Evolutionary conservation across 2,329 filamentous ascomycete genomes (phyloP).

Genomic region (Gremmenia infestans): DNA sequence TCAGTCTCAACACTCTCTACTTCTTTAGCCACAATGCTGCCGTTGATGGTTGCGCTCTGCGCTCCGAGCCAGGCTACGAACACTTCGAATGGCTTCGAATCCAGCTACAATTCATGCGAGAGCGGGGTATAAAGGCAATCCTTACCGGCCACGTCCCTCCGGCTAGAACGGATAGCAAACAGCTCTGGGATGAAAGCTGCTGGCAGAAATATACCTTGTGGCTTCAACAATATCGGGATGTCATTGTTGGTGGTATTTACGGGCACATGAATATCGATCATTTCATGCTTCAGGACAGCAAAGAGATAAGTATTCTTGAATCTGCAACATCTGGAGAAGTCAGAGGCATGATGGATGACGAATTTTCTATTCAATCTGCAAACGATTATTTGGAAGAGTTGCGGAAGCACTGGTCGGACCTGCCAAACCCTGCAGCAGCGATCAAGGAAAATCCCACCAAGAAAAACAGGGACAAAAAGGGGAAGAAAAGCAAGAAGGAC

Average conservation of each 20-base stretch:
- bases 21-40: slow-evolving; percentile 91
- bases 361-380: slow-evolving; percentile 62
- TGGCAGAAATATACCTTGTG: slow-evolving; percentile 97
- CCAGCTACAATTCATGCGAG: slow-evolving; percentile 77
- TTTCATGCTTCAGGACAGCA: slow-evolving; percentile 84
- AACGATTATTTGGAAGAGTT: slow-evolving; percentile 75
- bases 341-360: slow-evolving; percentile 42
- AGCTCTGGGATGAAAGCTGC: slow-evolving; percentile 91
- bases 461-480: slow-evolving; percentile 43
- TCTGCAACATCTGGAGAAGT: slow-evolving; percentile 20
- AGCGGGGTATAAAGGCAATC: slow-evolving; percentile 87
- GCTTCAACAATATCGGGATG: slow-evolving; percentile 85
- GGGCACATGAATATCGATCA: slow-evolving; percentile 99
- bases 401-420: slow-evolving; percentile 67
- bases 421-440: slow-evolving; percentile 48
- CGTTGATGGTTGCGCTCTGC: slow-evolving; percentile 80
- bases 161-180: slow-evolving; percentile 77
- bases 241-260: slow-evolving; percentile 73
- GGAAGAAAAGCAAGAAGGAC: slow-evolving; percentile 47
- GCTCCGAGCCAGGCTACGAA: slow-evolving; percentile 81
- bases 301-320: slow-evolving; percentile 61
- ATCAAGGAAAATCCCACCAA: slow-evolving; percentile 18
- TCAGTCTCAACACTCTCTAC: slow-evolving; percentile 94
- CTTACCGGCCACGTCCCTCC: slow-evolving; percentile 92
- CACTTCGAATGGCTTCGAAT: slow-evolving; percentile 95